Percentiles rank a stretch among this genome's conserved stretches.
Evolutionary conservation across 225 moss, liverwort and hornwort species (phyloP).

Genomic region (Bryoerythrophyllum caledonicum): DNA sequence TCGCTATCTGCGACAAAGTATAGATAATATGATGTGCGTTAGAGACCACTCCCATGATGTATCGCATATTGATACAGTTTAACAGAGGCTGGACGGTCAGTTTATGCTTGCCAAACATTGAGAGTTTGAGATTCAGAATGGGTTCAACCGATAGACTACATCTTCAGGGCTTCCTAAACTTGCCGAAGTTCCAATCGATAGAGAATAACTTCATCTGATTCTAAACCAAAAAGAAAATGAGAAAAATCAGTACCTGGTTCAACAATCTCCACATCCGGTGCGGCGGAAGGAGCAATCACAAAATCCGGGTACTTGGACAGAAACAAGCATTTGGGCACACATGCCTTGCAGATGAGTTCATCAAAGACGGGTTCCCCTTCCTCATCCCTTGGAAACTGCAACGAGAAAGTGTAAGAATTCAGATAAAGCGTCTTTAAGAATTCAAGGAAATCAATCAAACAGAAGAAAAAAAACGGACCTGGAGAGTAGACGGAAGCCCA

Average conservation of each 20-base stretch:
- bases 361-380: conserved; percentile 85
- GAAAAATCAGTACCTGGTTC: conserved; percentile 32
- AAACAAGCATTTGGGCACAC: conserved; percentile 66
- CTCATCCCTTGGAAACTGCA: conserved; percentile 82
- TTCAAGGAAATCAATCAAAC: not conserved
- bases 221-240: not conserved
- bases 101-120: too few species aligned
- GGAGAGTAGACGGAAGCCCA: conserved; percentile 54
- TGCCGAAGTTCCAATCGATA: too few species aligned
- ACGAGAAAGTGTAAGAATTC: not conserved
- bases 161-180: too few species aligned
- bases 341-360: conserved; percentile 71
- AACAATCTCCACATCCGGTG: conserved; percentile 35
- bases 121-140: too few species aligned
- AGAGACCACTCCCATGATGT: not conserved
- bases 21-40: not conserved
- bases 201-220: too few species aligned
- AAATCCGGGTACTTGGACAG: conserved; percentile 62
- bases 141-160: too few species aligned
- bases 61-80: not conserved
- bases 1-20: conserved; percentile 25
- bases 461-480: conserved; percentile 37
- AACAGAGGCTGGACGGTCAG: not conserved
- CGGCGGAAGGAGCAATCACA: conserved; percentile 41
- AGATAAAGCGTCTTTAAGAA: not conserved